A percentile compares a stretch with the other conserved stretches of the same genome.
phyloP scores from a whole-genome alignment of 2,329 filamentous ascomycete genomes.

The Ceratocystis papillata region DNA sequence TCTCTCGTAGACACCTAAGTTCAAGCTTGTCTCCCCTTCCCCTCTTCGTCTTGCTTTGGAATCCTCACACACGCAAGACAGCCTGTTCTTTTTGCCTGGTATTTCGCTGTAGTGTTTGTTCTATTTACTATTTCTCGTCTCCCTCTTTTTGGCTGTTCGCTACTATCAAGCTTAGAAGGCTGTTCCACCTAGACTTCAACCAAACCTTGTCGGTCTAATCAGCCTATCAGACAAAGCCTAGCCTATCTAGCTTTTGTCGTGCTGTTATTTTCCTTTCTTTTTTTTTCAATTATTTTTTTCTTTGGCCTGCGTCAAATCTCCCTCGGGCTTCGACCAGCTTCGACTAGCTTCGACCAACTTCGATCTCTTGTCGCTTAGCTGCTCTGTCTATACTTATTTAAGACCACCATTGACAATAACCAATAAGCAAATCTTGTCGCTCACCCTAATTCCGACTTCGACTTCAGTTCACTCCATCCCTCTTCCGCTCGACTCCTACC shows the following conservation, averaged over 20 bases:
- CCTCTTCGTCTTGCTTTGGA: background rate
- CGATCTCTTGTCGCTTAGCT: background rate
- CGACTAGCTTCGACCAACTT: constrained; percentile 15
- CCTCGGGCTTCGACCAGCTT: background rate
- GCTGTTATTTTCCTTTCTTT: background rate
- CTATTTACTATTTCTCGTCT: background rate
- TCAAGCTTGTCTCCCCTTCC: background rate
- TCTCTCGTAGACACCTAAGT: background rate
- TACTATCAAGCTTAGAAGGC: no score
- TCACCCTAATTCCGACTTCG: background rate
- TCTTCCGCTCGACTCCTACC: constrained; percentile 13
- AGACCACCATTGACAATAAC: background rate
- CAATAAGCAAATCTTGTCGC: background rate
- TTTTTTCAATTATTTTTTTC: background rate
- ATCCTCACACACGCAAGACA: background rate
- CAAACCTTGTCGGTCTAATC: no score
- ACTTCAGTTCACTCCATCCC: background rate
- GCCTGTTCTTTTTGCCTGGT: constrained; percentile 5
- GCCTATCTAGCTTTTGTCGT: no score
- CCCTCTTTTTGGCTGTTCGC: background rate
- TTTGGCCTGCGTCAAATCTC: background rate
- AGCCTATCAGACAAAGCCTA: no score
- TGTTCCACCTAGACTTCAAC: no score
- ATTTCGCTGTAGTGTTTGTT: background rate
- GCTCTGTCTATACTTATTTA: background rate